phyloP scores from a whole-genome alignment of 169 alveolate species.

The Theileria equi region DNA sequence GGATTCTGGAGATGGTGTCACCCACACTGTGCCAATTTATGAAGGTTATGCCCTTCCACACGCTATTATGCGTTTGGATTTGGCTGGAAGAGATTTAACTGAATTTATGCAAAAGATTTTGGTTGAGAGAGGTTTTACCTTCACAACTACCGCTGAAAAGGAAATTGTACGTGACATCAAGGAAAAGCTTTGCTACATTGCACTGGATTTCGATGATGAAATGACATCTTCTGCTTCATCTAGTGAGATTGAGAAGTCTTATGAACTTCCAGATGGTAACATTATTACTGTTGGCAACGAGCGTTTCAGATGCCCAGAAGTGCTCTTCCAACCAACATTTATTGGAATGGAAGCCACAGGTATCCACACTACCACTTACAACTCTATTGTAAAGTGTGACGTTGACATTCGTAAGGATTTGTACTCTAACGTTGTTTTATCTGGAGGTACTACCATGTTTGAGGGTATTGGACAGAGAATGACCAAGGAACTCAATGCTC shows the following conservation, averaged over 20 bases:
- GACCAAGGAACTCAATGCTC: constrained; percentile 93
- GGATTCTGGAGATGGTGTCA: constrained; percentile 99
- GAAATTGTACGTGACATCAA: constrained; percentile 97
- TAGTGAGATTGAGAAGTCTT: constrained; percentile 89
- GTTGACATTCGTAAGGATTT: constrained; percentile 93
- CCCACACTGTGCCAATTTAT: constrained; percentile 98
- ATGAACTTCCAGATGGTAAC: constrained; percentile 98
- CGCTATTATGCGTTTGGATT: constrained; percentile 92
- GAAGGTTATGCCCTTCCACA: constrained; percentile 98
- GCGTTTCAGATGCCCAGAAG: constrained; percentile 98
- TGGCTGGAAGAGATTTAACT: constrained; percentile 98
- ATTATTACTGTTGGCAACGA: constrained; percentile 92
- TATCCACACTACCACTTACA: constrained; percentile 91
- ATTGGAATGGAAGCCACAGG: constrained; percentile 95
- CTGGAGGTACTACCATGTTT: constrained; percentile 98
- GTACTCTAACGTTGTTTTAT: constrained; percentile 91
- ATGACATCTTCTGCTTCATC: constrained; percentile 86
- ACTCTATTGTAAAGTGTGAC: constrained; percentile 95
- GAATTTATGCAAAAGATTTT: constrained; percentile 92
- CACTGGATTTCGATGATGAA: constrained; percentile 94
- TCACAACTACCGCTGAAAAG: constrained; percentile 95
- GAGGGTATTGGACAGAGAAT: constrained; percentile 96
- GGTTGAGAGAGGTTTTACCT: constrained; percentile 93
- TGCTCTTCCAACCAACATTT: constrained; percentile 92
- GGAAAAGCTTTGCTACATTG: constrained; percentile 95